Evolutionary conservation across 441 rosid genomes (phyloP).

Genomic region (Aquilaria agallochum): DNA sequence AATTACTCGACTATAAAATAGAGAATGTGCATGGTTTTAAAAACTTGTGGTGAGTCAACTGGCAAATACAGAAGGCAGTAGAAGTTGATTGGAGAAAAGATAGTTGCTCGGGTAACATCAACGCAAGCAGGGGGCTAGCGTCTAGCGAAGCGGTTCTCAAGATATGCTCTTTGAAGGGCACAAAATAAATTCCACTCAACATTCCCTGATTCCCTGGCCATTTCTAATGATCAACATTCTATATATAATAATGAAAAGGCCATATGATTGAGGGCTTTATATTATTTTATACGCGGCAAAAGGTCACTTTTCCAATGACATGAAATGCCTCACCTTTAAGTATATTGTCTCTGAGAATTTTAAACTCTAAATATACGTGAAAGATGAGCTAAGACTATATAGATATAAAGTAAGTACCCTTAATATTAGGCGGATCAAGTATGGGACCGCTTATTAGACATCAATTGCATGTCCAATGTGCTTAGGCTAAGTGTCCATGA

Average conservation of each 20-base stretch:
- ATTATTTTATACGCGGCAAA: conserved; percentile 1
- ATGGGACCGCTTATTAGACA: too few relatives aligned
- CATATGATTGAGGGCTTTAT: neutral
- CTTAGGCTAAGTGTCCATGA: too few relatives aligned
- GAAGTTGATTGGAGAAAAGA: conserved; percentile 4
- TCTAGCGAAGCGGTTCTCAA: conserved; percentile 11
- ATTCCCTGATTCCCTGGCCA: conserved; percentile 3
- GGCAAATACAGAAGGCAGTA: neutral
- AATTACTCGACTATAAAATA: too few relatives aligned
- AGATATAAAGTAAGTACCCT: too few relatives aligned
- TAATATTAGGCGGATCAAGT: too few relatives aligned
- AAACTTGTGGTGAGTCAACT: too few relatives aligned
- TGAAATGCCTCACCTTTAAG: too few relatives aligned
- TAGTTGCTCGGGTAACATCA: neutral
- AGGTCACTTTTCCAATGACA: neutral
- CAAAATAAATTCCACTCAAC: conserved; percentile 3
- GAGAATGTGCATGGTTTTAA: too few relatives aligned
- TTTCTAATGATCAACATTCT: neutral
- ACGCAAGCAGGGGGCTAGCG: neutral
- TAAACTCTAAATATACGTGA: too few relatives aligned
- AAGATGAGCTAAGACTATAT: too few relatives aligned
- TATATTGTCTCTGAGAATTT: too few relatives aligned
- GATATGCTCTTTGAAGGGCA: conserved; percentile 4
- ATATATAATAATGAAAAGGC: neutral
- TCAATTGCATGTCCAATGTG: too few relatives aligned